Evolutionary conservation across 2,329 filamentous ascomycete species (phyloP).

Genomic region (Podosphaera xanthii): DNA sequence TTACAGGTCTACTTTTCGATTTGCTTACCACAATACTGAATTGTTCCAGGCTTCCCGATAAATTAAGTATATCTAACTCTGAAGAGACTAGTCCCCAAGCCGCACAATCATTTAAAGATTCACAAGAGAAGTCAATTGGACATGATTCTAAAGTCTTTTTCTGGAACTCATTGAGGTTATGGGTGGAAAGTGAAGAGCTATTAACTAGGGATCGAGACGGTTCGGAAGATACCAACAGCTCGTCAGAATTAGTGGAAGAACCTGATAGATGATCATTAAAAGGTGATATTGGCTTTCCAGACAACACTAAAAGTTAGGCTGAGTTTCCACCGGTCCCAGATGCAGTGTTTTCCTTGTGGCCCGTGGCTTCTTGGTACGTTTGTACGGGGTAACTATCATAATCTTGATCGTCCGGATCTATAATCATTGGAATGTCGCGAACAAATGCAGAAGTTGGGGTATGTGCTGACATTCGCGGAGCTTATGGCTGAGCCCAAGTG

Average conservation of each 20-base stretch:
- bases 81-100: neutral
- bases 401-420: neutral
- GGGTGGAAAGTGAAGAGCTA: neutral
- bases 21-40: too few species aligned
- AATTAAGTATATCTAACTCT: too few species aligned
- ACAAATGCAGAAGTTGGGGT: too few species aligned
- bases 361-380: neutral
- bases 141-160: too few species aligned
- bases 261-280: neutral
- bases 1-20: too few species aligned
- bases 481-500: too few species aligned
- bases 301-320: neutral
- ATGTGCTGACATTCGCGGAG: too few species aligned
- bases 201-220: too few species aligned
- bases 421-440: neutral
- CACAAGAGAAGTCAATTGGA: neutral
- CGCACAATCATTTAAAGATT: neutral
- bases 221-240: neutral
- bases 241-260: too few species aligned
- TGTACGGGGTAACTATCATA: neutral
- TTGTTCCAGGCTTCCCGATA: too few species aligned
- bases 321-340: neutral
- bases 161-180: too few species aligned
- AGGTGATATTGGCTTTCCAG: neutral
- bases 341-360: neutral